phyloP scores from a whole-genome alignment of 345 rosid genomes.

The Ceriops tagal region DNA sequence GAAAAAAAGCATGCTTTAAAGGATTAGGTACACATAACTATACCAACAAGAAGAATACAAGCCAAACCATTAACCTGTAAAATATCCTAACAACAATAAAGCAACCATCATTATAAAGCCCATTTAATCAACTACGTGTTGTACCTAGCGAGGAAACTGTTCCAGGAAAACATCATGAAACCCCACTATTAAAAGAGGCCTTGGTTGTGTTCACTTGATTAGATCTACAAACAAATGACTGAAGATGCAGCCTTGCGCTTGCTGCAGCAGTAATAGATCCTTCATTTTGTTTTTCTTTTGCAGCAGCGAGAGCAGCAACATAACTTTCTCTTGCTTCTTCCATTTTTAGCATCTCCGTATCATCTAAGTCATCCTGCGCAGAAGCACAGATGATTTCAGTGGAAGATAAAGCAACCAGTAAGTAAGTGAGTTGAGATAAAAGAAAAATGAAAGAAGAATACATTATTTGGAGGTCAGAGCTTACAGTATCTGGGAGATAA shows the following conservation, averaged over 20 bases:
- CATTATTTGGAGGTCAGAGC: slow-evolving; percentile 17
- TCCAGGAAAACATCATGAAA: slow-evolving; percentile 7
- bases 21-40: no score
- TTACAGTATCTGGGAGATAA: slow-evolving; percentile 58
- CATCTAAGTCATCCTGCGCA: slow-evolving; percentile 56
- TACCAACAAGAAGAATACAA: no score
- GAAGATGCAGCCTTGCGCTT: slow-evolving; percentile 58
- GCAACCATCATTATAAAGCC: no score
- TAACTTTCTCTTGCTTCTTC: slow-evolving; percentile 84
- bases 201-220: slow-evolving; percentile 2
- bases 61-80: no score
- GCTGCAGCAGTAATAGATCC: slow-evolving; percentile 75
- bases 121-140: not conserved
- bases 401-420: not conserved
- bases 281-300: slow-evolving; percentile 78
- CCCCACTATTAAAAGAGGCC: not conserved
- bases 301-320: slow-evolving; percentile 56
- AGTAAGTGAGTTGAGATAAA: not conserved
- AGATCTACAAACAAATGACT: slow-evolving; percentile 55
- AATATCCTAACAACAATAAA: no score
- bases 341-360: slow-evolving; percentile 48
- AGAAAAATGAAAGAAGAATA: not conserved
- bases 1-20: no score
- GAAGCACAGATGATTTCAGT: slow-evolving; percentile 5
- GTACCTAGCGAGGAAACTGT: slow-evolving; percentile 5